Conservation (phyloP, 352 stramenopile genomes). For the Pythium diclinum region DNA sequence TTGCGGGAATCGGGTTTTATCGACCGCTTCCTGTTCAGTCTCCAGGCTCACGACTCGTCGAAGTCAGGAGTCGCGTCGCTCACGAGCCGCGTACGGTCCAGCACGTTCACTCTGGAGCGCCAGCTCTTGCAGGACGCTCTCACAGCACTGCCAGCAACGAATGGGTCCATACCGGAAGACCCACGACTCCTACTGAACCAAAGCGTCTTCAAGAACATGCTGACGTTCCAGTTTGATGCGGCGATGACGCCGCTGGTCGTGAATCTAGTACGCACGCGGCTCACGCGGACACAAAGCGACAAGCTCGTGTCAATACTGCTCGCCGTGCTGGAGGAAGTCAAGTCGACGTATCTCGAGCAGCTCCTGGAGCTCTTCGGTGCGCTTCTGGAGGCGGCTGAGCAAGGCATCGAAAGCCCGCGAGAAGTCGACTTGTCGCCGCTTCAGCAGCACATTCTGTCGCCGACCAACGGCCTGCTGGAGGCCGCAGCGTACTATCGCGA, state of each 20-base stretch:
- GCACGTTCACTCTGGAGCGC: slow-evolving; percentile 27
- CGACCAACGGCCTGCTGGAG: slow-evolving; percentile 50
- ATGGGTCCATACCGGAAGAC: slow-evolving; percentile 25
- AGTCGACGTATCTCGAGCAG: slow-evolving; percentile 41
- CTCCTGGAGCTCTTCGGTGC: slow-evolving; percentile 39
- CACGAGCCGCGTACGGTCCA: slow-evolving; percentile 26
- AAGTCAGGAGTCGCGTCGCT: not conserved
- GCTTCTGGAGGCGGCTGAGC: slow-evolving; percentile 36
- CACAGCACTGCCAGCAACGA: not conserved
- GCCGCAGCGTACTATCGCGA: slow-evolving; percentile 63
- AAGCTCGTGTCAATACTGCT: slow-evolving; percentile 54
- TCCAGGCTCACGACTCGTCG: slow-evolving; percentile 19
- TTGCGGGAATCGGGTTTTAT: slow-evolving; percentile 39
- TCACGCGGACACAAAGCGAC: slow-evolving; percentile 32
- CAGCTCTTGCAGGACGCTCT: slow-evolving; percentile 14
- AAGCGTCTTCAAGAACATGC: slow-evolving; percentile 42
- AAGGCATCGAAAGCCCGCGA: not conserved
- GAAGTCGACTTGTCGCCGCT: slow-evolving; percentile 7
- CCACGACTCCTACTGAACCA: slow-evolving; percentile 42
- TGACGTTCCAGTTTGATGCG: slow-evolving; percentile 36
- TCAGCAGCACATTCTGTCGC: slow-evolving; percentile 56
- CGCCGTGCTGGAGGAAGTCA: slow-evolving; percentile 62
- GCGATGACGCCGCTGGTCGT: slow-evolving; percentile 29
- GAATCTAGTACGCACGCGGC: not conserved
- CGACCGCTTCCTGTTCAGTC: slow-evolving; percentile 47